Evolutionary conservation across 2,329 filamentous ascomycete genomes (phyloP), one percentile per base, ranked within the genome.

Genomic region (Rutstroemia sydowiana): DNA sequence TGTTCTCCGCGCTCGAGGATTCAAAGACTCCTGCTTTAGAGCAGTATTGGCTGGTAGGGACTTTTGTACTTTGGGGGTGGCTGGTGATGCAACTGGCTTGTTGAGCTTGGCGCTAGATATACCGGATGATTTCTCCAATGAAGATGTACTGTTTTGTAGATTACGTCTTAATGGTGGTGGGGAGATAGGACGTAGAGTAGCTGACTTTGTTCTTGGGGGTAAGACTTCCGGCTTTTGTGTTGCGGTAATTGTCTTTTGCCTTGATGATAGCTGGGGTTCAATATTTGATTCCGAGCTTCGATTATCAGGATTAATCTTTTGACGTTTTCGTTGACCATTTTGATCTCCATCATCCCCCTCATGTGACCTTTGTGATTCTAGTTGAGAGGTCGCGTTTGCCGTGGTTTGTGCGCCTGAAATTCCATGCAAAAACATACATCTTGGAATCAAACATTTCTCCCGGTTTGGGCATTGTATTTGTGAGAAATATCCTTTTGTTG

Each of bases 1-100:
- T 32, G 69, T 71, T 51, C 75, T 74, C 2, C 91, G 71, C 36
- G 81, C 73, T 6, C 85, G 79, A 45, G 87, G 87, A 58, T 87
- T 87, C 32, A 91, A 74, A 16, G 72, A 67, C 68, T 87, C 82
- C 52, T 60, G 55, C 53, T 70, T 72, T 16, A 59, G 51, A 5
- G 53, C 45, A 21, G 51, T 51, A 48, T 61, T 63, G 32, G 52
- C 14, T 14, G 55, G 52, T 3, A 55, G 53, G 21, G 53, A 41
- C 42, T 44, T 45, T 16, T 37, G 26, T 39, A n/a, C 26, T 28
- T 44, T 44, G 21, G 26, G 30, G 5, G 37, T 28, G n/a, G n/a
- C 26, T 26, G 28, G 28, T 32, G 40, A 49, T 10, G 18, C 32
- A 7, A 3, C 32, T 32, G 26, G 40, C 26, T 41, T 47, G 21